These are phyloP conservation scores for Obba rivulosa DNA, from an alignment of 768 basidiomycete species.

Conservation along the genomic window DNA sequence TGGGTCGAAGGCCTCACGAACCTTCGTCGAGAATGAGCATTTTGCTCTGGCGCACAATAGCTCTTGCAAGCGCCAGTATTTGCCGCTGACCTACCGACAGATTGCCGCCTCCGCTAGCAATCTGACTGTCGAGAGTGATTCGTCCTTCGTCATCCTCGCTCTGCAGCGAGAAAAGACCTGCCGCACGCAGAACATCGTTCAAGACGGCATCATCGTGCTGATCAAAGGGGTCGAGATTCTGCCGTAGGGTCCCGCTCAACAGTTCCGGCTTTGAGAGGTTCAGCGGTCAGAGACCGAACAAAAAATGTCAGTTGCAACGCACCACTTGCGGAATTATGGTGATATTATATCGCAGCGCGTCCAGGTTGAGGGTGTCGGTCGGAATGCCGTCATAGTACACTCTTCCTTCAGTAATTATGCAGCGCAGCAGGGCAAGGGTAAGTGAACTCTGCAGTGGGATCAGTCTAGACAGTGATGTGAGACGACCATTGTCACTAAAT, in stretches of 20 bases:
- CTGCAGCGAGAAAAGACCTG: slow-evolving; percentile 30
- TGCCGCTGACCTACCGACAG: slow-evolving; percentile 40
- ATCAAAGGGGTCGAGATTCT: slow-evolving; percentile 46
- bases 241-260: slow-evolving; percentile 38
- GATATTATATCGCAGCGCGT: slow-evolving; percentile 45
- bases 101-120: slow-evolving; percentile 25
- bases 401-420: slow-evolving; percentile 48
- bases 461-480: neutral
- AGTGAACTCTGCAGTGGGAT: slow-evolving; percentile 34
- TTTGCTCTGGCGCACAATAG: slow-evolving; percentile 39
- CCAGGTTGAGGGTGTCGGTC: slow-evolving; percentile 43
- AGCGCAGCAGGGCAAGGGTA: slow-evolving; percentile 48
- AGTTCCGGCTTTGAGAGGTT: slow-evolving; percentile 29
- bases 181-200: slow-evolving; percentile 34
- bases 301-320: slow-evolving; percentile 15
- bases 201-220: slow-evolving; percentile 41
- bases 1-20: neutral
- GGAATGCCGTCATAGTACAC: slow-evolving; percentile 47
- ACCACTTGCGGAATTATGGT: slow-evolving; percentile 59
- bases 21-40: slow-evolving; percentile 42
- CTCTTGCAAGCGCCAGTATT: slow-evolving; percentile 38
- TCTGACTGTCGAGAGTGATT: slow-evolving; percentile 25
- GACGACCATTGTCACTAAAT: slow-evolving; percentile 6
- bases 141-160: slow-evolving; percentile 20
- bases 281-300: neutral